A percentile compares a stretch with the other conserved stretches of the same genome.
Conservation (phyloP, 148 eudicot genomes). For the Pharnaceum exiguum region DNA sequence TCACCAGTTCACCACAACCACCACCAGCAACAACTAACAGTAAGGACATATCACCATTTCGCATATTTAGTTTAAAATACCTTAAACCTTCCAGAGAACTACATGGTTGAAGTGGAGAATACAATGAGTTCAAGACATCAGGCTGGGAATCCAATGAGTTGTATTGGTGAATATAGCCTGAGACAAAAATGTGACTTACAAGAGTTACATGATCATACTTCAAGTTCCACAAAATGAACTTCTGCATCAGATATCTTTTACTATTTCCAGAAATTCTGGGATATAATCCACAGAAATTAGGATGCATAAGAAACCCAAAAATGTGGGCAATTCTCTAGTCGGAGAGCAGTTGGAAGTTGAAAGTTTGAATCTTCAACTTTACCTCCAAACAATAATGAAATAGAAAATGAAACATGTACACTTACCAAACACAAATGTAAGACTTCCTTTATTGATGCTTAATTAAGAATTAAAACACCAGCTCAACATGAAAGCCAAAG, state of each 20-base stretch:
- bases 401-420: too few relatives aligned
- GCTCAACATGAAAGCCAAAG: too few relatives aligned
- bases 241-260: not conserved
- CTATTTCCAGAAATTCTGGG: not conserved
- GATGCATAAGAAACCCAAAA: too few relatives aligned
- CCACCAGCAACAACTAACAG: too few relatives aligned
- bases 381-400: too few relatives aligned
- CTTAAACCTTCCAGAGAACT: conserved; percentile 89
- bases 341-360: too few relatives aligned
- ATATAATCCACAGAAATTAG: not conserved
- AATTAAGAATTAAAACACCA: too few relatives aligned
- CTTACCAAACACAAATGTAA: too few relatives aligned
- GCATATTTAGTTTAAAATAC: conserved; percentile 22
- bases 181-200: not conserved
- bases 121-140: conserved; percentile 89
- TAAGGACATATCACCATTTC: not conserved
- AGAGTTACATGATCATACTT: not conserved
- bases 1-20: too few relatives aligned
- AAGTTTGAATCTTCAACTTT: too few relatives aligned
- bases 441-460: too few relatives aligned
- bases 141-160: conserved; percentile 91
- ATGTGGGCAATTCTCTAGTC: too few relatives aligned
- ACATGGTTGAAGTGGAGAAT: conserved; percentile 95
- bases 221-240: not conserved
- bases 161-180: conserved; percentile 95